A percentile compares a stretch with the other conserved stretches of the same genome.
Conservation (phyloP, 2,329 filamentous ascomycete species). For the Ceratocystis variospora region DNA sequence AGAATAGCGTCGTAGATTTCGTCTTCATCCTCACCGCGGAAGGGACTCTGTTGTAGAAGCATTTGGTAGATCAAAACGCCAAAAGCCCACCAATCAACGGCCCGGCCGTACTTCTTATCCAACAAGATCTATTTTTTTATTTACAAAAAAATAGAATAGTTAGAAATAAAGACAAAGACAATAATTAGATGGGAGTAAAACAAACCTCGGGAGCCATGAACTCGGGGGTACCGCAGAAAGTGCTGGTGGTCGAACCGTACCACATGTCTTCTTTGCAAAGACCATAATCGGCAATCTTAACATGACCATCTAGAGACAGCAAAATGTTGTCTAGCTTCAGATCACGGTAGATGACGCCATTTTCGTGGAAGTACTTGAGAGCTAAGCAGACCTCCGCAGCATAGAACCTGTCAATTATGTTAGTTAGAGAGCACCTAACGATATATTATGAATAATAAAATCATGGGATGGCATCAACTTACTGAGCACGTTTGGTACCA, state of each 20-base stretch:
- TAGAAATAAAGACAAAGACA: constrained; percentile 22
- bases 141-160: constrained; percentile 18
- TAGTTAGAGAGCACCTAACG: not conserved
- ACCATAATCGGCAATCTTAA: constrained; percentile 98
- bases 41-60: constrained; percentile 95
- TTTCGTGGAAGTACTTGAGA: constrained; percentile 98
- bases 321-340: constrained; percentile 89
- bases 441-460: not conserved
- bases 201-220: constrained; percentile 94
- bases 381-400: constrained; percentile 94
- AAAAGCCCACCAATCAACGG: constrained; percentile 99
- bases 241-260: constrained; percentile 93
- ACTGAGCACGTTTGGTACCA: constrained; percentile 89
- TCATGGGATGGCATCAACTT: constrained; percentile 31
- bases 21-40: constrained; percentile 96
- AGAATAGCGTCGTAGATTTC: constrained; percentile 99
- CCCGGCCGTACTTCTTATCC: constrained; percentile 95
- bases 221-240: constrained; percentile 97
- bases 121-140: constrained; percentile 57
- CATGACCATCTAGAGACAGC: constrained; percentile 85
- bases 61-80: constrained; percentile 98
- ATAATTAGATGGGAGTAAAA: not conserved
- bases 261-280: constrained; percentile 99
- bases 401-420: constrained; percentile 60
- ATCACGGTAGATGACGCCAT: constrained; percentile 97